Base-by-base conservation (phyloP, 148 eudicot genomes). In the Limonium bicolor region DNA sequence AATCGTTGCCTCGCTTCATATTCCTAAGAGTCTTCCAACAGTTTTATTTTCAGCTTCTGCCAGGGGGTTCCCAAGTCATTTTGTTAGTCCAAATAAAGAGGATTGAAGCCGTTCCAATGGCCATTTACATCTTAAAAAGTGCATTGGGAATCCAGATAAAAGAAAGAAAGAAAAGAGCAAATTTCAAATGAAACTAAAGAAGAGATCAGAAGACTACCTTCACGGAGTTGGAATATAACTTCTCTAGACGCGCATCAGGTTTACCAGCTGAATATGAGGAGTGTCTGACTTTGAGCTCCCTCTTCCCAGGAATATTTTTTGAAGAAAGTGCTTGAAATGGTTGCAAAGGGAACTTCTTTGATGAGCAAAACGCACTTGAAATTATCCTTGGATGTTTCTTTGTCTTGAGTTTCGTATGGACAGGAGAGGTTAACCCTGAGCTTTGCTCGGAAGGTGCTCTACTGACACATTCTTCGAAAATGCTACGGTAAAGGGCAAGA, bases 361-460 rank as follows among this genome's bases (percentile, higher is more conserved):
- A 79, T 35, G 96, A 87, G 57, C 96, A 87, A 63, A 82, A 82
- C 0, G 96, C 67, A 46, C 78, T 78, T 24, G 86, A 75, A 24
- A 86, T 86, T 36, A 78, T 68, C 60, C 84, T 86, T 5, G 96
- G 96, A 55, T 86, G 96, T 58, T 78, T 82, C 43, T 80, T 78
- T 6, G 60, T 23, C 51, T 78, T 82, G 26, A 42, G 64, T 58
- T 68, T 78, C 17, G 49, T 33, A 28, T 67, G 92, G 23, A 70
- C 72, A 20, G 96, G 96, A 53, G 96, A 86, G 65, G 61, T 51
- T 48, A 61, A n/a, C 41, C 62, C 76, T n/a, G 93, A 86, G 58
- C 63, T 70, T 68, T 77, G 87, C 59, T 61, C 69, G 22, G 93
- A 81, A 54, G 78, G 48, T 58, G 96, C 61, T 42, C 73, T 65